phyloP scores from a whole-genome alignment of 805 yeast species.

The Metschnikowia colocasiae region DNA sequence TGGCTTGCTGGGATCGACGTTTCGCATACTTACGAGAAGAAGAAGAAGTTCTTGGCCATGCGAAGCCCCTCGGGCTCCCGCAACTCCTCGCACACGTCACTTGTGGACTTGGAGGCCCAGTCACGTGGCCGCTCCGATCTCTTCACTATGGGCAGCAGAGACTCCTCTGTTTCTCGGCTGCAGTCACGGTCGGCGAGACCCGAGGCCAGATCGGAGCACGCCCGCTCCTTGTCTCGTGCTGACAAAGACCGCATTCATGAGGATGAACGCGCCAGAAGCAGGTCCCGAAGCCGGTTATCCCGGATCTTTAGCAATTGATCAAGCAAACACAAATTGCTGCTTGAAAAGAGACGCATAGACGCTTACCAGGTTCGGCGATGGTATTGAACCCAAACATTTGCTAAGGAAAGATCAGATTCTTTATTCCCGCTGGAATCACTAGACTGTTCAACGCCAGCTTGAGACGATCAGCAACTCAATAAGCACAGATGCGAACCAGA shows the following conservation, averaged over 20 bases:
- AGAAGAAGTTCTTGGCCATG: slow-evolving; percentile 14
- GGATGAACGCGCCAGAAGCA: slow-evolving; percentile 7
- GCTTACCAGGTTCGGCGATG: too few relatives aligned
- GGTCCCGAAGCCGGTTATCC: slow-evolving; percentile 13
- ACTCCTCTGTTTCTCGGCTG: slow-evolving; percentile 10
- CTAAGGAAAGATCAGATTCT: too few relatives aligned
- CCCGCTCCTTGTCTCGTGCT: background rate
- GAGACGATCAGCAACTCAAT: too few relatives aligned
- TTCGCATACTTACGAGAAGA: slow-evolving; percentile 16
- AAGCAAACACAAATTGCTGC: too few relatives aligned
- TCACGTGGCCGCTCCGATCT: slow-evolving; percentile 9
- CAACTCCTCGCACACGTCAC: slow-evolving; percentile 13
- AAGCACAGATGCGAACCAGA: too few relatives aligned
- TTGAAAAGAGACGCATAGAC: too few relatives aligned
- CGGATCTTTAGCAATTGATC: slow-evolving; percentile 6
- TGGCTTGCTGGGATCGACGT: slow-evolving; percentile 30
- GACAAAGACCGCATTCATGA: background rate
- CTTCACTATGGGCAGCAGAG: slow-evolving; percentile 9
- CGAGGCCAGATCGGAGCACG: background rate
- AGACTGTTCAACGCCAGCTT: too few relatives aligned
- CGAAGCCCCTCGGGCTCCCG: slow-evolving; percentile 16
- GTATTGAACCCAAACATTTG: too few relatives aligned
- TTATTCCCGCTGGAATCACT: too few relatives aligned
- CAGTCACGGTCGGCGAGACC: slow-evolving; percentile 8
- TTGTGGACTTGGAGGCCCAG: slow-evolving; percentile 10